These are phyloP conservation scores for Brassica carinata DNA, from an alignment of 345 rosid species.

Conservation along the genomic window DNA sequence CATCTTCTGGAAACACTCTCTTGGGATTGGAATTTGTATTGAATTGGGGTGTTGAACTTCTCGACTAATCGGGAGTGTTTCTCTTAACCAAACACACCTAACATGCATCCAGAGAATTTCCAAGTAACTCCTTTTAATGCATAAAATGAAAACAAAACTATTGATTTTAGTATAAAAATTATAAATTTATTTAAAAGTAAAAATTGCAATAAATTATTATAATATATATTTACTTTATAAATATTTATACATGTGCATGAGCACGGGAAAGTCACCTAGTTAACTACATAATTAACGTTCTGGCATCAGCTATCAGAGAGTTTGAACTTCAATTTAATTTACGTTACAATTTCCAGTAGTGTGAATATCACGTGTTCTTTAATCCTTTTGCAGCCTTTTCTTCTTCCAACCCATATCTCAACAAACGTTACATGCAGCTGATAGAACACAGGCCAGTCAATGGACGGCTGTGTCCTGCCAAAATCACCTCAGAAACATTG, in stretches of 20 bases:
- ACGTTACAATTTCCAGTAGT: neutral
- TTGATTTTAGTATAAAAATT: neutral
- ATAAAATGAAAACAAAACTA: neutral
- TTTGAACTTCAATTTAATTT: neutral
- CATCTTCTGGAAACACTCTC: neutral
- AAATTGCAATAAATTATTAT: too few species aligned
- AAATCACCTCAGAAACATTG: neutral
- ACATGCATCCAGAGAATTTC: neutral
- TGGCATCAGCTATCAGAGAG: neutral
- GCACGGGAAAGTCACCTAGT: too few species aligned
- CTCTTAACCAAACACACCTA: conserved; percentile 37
- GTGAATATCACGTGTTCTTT: neutral
- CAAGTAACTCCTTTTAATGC: neutral
- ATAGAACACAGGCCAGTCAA: neutral
- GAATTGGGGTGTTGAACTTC: conserved; percentile 21
- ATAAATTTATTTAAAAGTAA: too few species aligned
- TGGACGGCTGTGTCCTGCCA: neutral
- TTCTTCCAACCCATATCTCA: neutral
- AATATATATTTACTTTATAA: too few species aligned
- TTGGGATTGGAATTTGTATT: neutral
- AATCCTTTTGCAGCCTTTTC: neutral
- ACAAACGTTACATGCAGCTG: neutral
- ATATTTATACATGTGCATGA: too few species aligned
- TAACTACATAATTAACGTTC: too few species aligned
- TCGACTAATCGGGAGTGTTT: conserved; percentile 27